phyloP scores from a whole-genome alignment of 2,329 filamentous ascomycete species.

The Magnaporthiopsis incrustans region DNA sequence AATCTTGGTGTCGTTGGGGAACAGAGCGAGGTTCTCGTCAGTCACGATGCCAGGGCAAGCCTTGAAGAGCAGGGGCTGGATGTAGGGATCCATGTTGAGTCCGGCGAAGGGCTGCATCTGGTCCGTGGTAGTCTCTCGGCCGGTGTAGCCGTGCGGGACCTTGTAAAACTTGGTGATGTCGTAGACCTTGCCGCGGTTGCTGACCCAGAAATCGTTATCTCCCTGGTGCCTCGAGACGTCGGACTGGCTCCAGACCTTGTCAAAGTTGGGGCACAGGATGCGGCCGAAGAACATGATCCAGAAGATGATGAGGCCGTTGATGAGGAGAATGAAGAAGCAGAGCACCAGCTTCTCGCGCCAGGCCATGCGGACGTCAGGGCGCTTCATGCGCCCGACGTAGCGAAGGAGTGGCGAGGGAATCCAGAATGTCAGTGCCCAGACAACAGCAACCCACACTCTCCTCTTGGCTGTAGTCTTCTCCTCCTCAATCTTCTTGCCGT shows the following conservation, averaged over 20 bases:
- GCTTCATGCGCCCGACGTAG: constrained; percentile 89
- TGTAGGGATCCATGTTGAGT: constrained; percentile 74
- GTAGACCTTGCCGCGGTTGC: constrained; percentile 81
- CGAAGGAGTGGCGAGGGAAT: constrained; percentile 79
- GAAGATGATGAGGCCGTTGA: constrained; percentile 80
- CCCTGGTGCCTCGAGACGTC: constrained; percentile 66
- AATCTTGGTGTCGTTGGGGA: constrained; percentile 54
- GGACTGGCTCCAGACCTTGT: constrained; percentile 75
- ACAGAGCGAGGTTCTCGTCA: constrained; percentile 45
- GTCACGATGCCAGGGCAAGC: constrained; percentile 69
- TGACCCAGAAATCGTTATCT: constrained; percentile 76
- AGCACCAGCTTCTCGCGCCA: constrained; percentile 94
- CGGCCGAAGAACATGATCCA: constrained; percentile 84
- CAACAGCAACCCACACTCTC: constrained; percentile 70
- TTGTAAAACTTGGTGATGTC: constrained; percentile 87
- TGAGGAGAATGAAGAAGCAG: constrained; percentile 67
- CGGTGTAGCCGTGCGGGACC: constrained; percentile 64
- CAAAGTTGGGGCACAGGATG: constrained; percentile 79
- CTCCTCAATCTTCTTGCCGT: constrained; percentile 68
- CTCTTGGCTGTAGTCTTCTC: constrained; percentile 55
- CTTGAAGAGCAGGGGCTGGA: constrained; percentile 65
- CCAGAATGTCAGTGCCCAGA: constrained; percentile 88
- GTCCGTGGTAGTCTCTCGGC: constrained; percentile 45
- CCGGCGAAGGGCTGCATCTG: constrained; percentile 76
- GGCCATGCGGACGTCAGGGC: constrained; percentile 91